phyloP scores from a whole-genome alignment of 805 yeast genomes.

The Candida pseudofarinosa region DNA sequence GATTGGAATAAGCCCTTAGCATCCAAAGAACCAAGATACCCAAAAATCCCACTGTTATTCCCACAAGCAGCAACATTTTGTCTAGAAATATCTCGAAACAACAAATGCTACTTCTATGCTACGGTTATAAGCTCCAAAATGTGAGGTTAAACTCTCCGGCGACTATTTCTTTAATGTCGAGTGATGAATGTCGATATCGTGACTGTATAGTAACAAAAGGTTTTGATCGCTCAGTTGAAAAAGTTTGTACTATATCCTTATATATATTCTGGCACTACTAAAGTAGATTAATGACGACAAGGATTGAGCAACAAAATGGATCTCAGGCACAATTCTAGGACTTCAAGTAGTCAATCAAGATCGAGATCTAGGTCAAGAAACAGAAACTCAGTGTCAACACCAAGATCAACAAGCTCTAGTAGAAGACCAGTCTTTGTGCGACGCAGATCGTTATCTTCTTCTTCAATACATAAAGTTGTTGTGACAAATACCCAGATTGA shows the following conservation, averaged over 20 bases:
- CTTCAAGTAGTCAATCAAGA: constrained; percentile 16
- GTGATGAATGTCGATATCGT: background rate
- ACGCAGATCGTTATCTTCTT: constrained; percentile 32
- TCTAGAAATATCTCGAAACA: too few species aligned
- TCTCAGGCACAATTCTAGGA: constrained; percentile 7
- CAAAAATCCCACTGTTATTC: background rate
- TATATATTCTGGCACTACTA: background rate
- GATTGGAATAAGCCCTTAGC: background rate
- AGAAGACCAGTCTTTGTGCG: constrained; percentile 32
- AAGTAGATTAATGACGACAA: background rate
- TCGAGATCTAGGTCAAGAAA: constrained; percentile 37
- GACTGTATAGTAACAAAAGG: background rate
- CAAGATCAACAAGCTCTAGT: constrained; percentile 31
- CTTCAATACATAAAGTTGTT: constrained; percentile 25
- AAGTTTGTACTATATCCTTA: background rate
- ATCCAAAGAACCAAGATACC: background rate
- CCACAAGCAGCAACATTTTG: background rate
- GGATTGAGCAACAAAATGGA: constrained; percentile 9
- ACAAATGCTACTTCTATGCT: too few species aligned
- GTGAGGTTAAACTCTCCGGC: too few species aligned
- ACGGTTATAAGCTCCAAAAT: too few species aligned
- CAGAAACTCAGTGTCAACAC: constrained; percentile 29
- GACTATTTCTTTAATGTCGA: background rate
- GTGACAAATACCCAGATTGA: constrained; percentile 26
- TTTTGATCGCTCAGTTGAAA: background rate